phyloP scores from a whole-genome alignment of 441 rosid species.

The Jatropha podagrica region DNA sequence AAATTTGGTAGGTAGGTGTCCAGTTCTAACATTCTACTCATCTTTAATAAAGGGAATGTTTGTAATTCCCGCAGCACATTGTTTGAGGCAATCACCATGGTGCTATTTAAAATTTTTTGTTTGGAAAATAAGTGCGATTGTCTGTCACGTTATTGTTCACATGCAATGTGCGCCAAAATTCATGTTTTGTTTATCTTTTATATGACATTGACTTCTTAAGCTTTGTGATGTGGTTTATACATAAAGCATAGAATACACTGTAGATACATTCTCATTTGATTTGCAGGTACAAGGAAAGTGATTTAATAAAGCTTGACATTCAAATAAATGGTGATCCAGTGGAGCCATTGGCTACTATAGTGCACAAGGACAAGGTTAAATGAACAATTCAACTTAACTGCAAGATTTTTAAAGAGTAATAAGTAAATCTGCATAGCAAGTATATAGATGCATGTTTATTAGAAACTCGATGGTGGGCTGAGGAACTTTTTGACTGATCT shows the following conservation, averaged over 20 bases:
- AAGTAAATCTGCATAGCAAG: not conserved
- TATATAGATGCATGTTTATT: not conserved
- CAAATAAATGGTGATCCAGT: conserved; percentile 82
- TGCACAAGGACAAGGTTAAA: conserved; percentile 85
- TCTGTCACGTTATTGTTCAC: not conserved
- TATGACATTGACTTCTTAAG: not conserved
- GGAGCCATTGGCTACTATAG: conserved; percentile 90
- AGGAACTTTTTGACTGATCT: not conserved
- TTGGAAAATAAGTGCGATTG: not conserved
- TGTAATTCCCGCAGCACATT: too few species aligned
- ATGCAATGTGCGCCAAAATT: not conserved
- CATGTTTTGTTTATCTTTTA: not conserved
- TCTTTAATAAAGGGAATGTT: too few species aligned
- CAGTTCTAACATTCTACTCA: too few species aligned
- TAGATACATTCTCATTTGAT: conserved; percentile 18
- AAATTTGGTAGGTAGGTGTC: too few species aligned
- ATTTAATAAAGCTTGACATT: conserved; percentile 85
- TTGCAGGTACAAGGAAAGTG: conserved; percentile 77
- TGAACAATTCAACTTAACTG: conserved; percentile 6
- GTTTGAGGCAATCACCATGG: too few species aligned
- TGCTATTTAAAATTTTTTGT: too few species aligned
- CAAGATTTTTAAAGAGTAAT: conserved; percentile 1
- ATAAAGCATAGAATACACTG: not conserved
- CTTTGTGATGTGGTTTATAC: not conserved
- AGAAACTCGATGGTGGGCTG: not conserved